Base-by-base conservation (phyloP, 441 rosid genomes). In the Lepidium campestre region DNA sequence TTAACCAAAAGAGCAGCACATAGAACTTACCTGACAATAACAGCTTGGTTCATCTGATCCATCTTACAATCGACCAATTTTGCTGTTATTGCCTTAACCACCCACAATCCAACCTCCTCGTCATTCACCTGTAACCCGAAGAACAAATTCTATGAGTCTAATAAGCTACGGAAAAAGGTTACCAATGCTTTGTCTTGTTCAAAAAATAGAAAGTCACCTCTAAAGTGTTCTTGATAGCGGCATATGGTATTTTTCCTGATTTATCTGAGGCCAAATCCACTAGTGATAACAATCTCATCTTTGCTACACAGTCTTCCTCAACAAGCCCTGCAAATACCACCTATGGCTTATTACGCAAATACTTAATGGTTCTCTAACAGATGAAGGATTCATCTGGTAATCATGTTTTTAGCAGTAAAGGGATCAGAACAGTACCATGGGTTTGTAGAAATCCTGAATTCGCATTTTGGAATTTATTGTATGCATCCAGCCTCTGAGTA, bases 41-140 rank as follows among this genome's bases (percentile, higher is more conserved):
- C 82, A 65, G 77, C 87, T 83, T 86, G 81, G 82, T 91, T 91
- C 97, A 91, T 85, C 81, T 94, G 98, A 76, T 94, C 95, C 88
- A 94, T 89, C 80, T 83, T 89, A 72, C 97, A 85, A 58, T 81
- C 90, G 42, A 90, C 74, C 76, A 94, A 75, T 75, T 86, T 90
- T 0, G 89, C 85, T 54, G 90, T 81, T 68, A 86, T 87, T 44
- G 99, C 98, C 84, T 82, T 94, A 32, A 91, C 97, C 20, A 94
- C 81, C 99, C 99, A 94, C 25, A 75, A 36, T 62, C 90, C 98
- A 40, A 91, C 89, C 74, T 90, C 97, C 66, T 85, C 85, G 9
- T 83, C 86, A 34, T 79, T 80, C 70, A 91, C 83, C 99, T 94
- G 81, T 52, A 42, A 72, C 10, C 18, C 42, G 47, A 32, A 18